Conservation (phyloP, 78 protist genomes). For the Polysphondylium violaceum region DNA sequence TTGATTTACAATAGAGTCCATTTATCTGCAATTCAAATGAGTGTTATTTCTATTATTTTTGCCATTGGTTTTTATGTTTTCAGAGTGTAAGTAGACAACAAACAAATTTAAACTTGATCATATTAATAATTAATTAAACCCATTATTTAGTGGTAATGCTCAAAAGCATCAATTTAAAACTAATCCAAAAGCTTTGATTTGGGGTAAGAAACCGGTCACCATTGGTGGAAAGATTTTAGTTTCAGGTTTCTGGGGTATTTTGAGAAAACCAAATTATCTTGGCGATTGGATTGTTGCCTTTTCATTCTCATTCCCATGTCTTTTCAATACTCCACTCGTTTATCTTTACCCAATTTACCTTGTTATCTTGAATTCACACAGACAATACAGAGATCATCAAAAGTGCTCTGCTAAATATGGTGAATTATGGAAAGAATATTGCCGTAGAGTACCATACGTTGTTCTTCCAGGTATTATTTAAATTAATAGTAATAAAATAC, state of each 20-base stretch:
- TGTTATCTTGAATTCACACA: slow-evolving; percentile 10
- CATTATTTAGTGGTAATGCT: neutral
- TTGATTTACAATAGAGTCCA: slow-evolving; percentile 25
- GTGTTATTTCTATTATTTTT: slow-evolving; percentile 5
- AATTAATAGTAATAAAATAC: too few relatives aligned
- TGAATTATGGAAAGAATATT: slow-evolving; percentile 21
- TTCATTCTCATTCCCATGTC: slow-evolving; percentile 35
- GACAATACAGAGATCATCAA: slow-evolving; percentile 34
- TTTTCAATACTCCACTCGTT: slow-evolving; percentile 24
- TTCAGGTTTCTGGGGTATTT: slow-evolving; percentile 36
- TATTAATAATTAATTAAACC: neutral
- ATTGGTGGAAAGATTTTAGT: slow-evolving; percentile 17
- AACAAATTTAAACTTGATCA: neutral
- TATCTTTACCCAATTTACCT: slow-evolving; percentile 17
- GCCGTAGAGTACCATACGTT: slow-evolving; percentile 27
- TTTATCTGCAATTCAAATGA: slow-evolving; percentile 23
- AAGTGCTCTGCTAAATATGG: slow-evolving; percentile 28
- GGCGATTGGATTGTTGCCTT: slow-evolving; percentile 34
- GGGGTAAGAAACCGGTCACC: slow-evolving; percentile 29
- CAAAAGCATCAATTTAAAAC: slow-evolving; percentile 38
- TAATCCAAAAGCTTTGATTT: slow-evolving; percentile 26
- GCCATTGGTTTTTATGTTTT: slow-evolving; percentile 21
- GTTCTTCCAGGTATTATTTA: slow-evolving; percentile 10
- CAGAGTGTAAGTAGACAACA: neutral
- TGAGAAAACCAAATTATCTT: slow-evolving; percentile 27